Evolutionary conservation across 2,329 filamentous ascomycete genomes (phyloP).

Genomic region (Incumbomyces delicatus): DNA sequence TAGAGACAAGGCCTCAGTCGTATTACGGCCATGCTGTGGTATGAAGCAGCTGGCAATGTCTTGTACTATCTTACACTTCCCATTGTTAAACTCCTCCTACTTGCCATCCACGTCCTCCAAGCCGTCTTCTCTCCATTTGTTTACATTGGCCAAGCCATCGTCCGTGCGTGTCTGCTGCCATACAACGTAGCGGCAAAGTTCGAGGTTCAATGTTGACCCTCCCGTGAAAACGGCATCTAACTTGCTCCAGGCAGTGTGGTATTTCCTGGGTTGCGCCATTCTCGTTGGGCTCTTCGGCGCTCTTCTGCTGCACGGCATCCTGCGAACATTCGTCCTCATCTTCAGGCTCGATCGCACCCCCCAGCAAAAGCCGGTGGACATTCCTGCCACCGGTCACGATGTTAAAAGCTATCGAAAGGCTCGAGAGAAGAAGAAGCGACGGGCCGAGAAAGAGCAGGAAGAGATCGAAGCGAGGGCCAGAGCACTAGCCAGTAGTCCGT

Average conservation of each 20-base stretch:
- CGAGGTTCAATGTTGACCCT: conserved; percentile 38
- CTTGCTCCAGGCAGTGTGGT: conserved; percentile 31
- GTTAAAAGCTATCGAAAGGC: conserved; percentile 21
- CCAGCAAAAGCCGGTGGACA: conserved; percentile 8
- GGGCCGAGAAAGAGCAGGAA: conserved; percentile 13
- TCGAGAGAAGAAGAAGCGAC: conserved; percentile 18
- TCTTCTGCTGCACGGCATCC: conserved; percentile 48
- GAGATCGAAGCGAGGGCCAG: conserved; percentile 13
- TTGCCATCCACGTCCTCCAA: conserved; percentile 31
- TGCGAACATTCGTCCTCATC: conserved; percentile 44
- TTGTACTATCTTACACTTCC: conserved; percentile 25
- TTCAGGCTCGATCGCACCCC: conserved; percentile 22
- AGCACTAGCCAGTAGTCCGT: conserved; percentile 15
- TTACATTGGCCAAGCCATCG: conserved; percentile 35
- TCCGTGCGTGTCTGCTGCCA: conserved; percentile 38
- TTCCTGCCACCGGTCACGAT: conserved; percentile 17
- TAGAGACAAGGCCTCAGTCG: no score
- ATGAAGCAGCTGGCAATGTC: neutral
- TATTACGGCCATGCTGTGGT: conserved; percentile 1
- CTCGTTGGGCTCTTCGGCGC: conserved; percentile 58
- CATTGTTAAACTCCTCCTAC: conserved; percentile 26
- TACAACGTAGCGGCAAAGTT: conserved; percentile 43
- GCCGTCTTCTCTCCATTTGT: conserved; percentile 39
- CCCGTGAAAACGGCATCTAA: no score
- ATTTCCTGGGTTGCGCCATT: conserved; percentile 56